Percentiles rank a stretch among this genome's conserved stretches.
These are phyloP conservation scores for Deuterostichococcus epilithicus DNA, from an alignment of 139 green algal species.

Conservation along the genomic window DNA sequence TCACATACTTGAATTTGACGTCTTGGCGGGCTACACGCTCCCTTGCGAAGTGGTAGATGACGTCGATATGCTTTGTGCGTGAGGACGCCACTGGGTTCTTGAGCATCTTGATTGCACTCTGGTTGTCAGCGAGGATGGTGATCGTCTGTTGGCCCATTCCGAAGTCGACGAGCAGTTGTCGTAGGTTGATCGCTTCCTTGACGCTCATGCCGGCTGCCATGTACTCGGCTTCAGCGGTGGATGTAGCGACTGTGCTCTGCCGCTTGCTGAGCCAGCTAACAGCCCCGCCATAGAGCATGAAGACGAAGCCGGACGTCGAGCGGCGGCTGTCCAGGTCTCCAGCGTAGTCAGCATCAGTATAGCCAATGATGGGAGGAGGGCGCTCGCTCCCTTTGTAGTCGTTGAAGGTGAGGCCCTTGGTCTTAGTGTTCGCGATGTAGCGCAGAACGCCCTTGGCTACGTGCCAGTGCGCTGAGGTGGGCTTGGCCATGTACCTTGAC, in stretches of 20 bases:
- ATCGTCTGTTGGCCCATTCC: not conserved
- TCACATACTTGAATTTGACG: slow-evolving; percentile 17
- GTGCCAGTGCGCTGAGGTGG: slow-evolving; percentile 29
- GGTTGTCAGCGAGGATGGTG: slow-evolving; percentile 31
- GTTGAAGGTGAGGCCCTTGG: not conserved
- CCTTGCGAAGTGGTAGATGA: slow-evolving; percentile 27
- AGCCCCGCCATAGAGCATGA: slow-evolving; percentile 29
- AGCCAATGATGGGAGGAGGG: slow-evolving; percentile 21
- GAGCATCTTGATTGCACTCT: slow-evolving; percentile 28
- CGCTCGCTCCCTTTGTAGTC: too few species aligned
- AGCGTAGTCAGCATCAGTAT: slow-evolving; percentile 42
- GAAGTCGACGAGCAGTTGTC: slow-evolving; percentile 30
- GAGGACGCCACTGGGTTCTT: slow-evolving; percentile 17
- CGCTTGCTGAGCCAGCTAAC: slow-evolving; percentile 41
- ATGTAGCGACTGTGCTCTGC: slow-evolving; percentile 44
- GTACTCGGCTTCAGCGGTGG: slow-evolving; percentile 51
- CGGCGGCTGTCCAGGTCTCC: slow-evolving; percentile 22
- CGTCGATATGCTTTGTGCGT: slow-evolving; percentile 44
- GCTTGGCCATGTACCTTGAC: slow-evolving; percentile 29
- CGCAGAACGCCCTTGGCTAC: too few species aligned
- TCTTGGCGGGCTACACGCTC: slow-evolving; percentile 19
- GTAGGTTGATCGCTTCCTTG: slow-evolving; percentile 43
- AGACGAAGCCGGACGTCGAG: slow-evolving; percentile 44
- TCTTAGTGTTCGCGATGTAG: too few species aligned
- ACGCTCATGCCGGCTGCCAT: slow-evolving; percentile 34